These are phyloP conservation scores for Fagopyrum homotropicum DNA, from an alignment of 148 eudicot genomes.

Conservation along the genomic window DNA sequence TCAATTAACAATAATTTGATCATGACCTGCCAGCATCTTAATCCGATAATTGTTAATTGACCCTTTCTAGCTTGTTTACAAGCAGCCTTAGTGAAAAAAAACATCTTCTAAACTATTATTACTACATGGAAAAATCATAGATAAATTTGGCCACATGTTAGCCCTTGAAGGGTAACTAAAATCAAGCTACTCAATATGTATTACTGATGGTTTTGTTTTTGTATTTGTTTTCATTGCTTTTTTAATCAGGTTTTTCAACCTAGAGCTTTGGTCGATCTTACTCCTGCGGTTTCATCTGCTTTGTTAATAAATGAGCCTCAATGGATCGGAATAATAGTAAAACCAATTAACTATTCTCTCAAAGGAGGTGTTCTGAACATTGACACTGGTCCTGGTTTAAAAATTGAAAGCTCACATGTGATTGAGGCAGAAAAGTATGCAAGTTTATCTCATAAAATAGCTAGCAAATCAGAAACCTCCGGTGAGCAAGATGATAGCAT, in stretches of 20 bases:
- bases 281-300: slow-evolving; percentile 92
- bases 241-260: slow-evolving; percentile 63
- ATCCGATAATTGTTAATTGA: not conserved
- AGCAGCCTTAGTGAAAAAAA: not conserved
- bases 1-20: not conserved
- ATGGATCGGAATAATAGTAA: slow-evolving; percentile 90
- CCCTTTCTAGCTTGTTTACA: not conserved
- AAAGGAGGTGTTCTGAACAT: slow-evolving; percentile 79
- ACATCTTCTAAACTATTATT: not conserved
- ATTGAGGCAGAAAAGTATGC: slow-evolving; percentile 71
- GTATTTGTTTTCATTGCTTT: too few relatives aligned
- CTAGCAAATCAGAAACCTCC: not conserved
- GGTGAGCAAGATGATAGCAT: slow-evolving; percentile 3
- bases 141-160: not conserved
- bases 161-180: not conserved
- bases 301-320: slow-evolving; percentile 88
- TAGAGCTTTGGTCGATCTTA: slow-evolving; percentile 92
- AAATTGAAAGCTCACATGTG: slow-evolving; percentile 46
- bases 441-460: slow-evolving; percentile 16
- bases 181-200: not conserved
- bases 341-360: slow-evolving; percentile 82
- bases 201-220: not conserved
- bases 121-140: not conserved
- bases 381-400: slow-evolving; percentile 92
- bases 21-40: not conserved